phyloP scores from a whole-genome alignment of 2,329 filamentous ascomycete genomes.

The Epicoccum nigrum region DNA sequence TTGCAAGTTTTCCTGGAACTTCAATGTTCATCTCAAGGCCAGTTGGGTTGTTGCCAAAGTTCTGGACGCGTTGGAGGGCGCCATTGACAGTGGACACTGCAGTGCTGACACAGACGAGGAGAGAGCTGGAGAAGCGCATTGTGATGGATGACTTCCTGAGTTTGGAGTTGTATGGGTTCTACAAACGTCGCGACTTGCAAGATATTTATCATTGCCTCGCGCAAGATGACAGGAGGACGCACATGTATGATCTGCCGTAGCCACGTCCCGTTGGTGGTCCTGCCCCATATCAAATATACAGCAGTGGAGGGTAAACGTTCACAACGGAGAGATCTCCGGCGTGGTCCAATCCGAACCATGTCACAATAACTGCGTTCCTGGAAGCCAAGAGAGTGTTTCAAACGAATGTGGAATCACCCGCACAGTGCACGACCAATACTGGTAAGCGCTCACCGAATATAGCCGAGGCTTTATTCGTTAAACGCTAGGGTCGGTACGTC shows the following conservation, averaged over 20 bases:
- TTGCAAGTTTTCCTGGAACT: conserved; percentile 51
- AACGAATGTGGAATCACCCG: background rate
- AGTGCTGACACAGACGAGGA: conserved; percentile 3
- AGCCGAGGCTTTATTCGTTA: conserved; percentile 2
- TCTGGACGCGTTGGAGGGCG: conserved; percentile 44
- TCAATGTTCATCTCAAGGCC: conserved; percentile 61
- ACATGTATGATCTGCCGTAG: conserved; percentile 3
- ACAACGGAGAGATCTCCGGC: background rate
- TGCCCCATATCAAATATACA: background rate
- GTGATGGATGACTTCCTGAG: background rate
- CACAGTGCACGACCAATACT: background rate
- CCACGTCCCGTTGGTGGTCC: background rate
- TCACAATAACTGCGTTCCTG: background rate
- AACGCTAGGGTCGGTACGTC: conserved; percentile 4
- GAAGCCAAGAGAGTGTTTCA: background rate
- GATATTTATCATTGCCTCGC: background rate
- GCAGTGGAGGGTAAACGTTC: background rate
- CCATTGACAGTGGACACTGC: conserved; percentile 18
- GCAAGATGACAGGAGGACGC: background rate
- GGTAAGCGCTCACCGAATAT: background rate
- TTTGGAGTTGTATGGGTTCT: background rate
- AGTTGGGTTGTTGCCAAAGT: conserved; percentile 52
- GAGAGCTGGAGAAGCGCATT: conserved; percentile 15
- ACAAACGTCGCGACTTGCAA: background rate
- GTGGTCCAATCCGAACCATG: background rate